Conservation (phyloP, 352 stramenopile genomes). For the Thraustochytrium sp. region DNA sequence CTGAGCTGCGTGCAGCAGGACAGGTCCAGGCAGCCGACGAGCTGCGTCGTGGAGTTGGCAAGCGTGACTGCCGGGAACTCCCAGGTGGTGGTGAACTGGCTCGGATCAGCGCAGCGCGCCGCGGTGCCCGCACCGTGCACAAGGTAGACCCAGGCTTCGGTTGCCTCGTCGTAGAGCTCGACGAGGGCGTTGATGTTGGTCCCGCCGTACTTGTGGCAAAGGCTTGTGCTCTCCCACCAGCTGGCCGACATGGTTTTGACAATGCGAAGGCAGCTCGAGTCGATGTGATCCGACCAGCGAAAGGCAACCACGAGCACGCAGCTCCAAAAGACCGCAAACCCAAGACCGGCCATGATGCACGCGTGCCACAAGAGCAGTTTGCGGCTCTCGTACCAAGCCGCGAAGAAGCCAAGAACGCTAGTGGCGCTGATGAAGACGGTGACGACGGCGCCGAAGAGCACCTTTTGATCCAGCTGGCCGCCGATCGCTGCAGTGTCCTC, state of each 20-base stretch:
- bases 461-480: neutral
- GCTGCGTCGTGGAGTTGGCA: neutral
- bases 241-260: conserved; percentile 32
- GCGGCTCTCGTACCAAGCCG: conserved; percentile 10
- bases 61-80: neutral
- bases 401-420: conserved; percentile 38
- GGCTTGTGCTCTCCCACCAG: neutral
- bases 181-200: conserved; percentile 25
- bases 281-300: neutral
- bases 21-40: neutral
- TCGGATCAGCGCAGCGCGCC: conserved; percentile 2
- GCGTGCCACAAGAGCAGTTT: neutral
- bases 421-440: neutral
- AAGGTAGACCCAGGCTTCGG: neutral
- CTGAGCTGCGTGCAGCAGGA: neutral
- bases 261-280: neutral
- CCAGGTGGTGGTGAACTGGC: conserved; percentile 11
- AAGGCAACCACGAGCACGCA: neutral
- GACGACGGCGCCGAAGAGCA: neutral
- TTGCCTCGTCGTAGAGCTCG: conserved; percentile 16
- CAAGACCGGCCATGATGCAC: neutral
- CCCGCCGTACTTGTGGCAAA: conserved; percentile 37
- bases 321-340: neutral
- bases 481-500: neutral
- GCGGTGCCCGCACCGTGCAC: neutral